Evolutionary conservation across 495 filamentous ascomycete species (phyloP).

Genomic region (Penicillium cosmopolitanum): DNA sequence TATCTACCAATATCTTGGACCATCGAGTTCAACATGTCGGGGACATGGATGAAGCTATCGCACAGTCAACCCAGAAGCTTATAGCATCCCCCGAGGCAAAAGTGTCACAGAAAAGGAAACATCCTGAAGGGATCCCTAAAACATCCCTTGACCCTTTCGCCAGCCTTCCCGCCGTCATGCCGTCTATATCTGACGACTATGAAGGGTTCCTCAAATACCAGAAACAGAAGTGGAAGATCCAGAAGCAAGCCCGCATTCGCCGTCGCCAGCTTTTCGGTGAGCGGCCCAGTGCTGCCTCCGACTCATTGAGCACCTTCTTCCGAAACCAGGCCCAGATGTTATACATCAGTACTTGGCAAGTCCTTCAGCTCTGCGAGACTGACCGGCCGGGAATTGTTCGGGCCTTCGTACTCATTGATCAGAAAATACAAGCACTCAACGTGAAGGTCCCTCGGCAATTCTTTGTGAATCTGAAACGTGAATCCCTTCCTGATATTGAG

Average conservation of each 20-base stretch:
- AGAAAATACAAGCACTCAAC: conserved; percentile 84
- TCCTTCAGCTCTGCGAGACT: conserved; percentile 82
- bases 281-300: conserved; percentile 64
- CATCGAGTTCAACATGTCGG: conserved; percentile 57
- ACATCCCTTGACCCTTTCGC: conserved; percentile 79
- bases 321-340: conserved; percentile 86
- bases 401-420: conserved; percentile 91
- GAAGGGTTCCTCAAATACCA: conserved; percentile 89
- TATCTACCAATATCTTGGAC: conserved; percentile 67
- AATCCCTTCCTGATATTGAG: conserved; percentile 86
- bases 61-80: conserved; percentile 65
- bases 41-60: conserved; percentile 88
- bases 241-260: conserved; percentile 86
- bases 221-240: conserved; percentile 98
- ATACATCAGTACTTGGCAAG: conserved; percentile 91
- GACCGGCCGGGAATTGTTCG: conserved; percentile 81
- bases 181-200: conserved; percentile 84
- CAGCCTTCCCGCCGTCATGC: conserved; percentile 82
- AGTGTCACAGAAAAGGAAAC: conserved; percentile 81
- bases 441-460: conserved; percentile 87
- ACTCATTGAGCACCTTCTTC: conserved; percentile 84
- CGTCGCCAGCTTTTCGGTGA: conserved; percentile 94
- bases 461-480: conserved; percentile 87
- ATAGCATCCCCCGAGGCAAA: conserved; percentile 68
- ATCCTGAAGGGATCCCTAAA: conserved; percentile 64